A percentile compares a stretch with the other conserved stretches of the same genome.
Conservation (phyloP, 2,329 filamentous ascomycete species). For the Escovopsis sp. region DNA sequence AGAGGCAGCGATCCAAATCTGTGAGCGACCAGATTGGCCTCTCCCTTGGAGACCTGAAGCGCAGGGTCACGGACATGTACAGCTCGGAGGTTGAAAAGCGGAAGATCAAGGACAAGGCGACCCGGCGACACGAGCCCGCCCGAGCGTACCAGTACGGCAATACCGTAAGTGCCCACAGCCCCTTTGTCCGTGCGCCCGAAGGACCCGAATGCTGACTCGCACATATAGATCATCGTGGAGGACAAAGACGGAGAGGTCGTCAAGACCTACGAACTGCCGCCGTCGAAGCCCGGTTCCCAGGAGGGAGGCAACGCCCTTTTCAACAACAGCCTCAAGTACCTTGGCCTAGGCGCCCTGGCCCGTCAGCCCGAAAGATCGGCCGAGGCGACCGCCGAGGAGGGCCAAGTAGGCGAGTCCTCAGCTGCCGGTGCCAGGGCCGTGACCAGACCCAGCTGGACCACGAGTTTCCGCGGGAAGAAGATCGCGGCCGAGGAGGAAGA, state of each 20-base stretch:
- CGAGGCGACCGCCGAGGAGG: constrained; percentile 15
- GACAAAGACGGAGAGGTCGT: constrained; percentile 77
- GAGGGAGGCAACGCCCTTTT: constrained; percentile 23
- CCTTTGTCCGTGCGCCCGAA: not conserved
- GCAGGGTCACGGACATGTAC: constrained; percentile 35
- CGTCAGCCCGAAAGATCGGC: constrained; percentile 26
- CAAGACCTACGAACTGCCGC: constrained; percentile 65
- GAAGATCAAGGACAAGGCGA: constrained; percentile 46
- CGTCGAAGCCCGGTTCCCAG: constrained; percentile 29
- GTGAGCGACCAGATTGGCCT: constrained; percentile 11
- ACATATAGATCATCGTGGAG: constrained; percentile 69
- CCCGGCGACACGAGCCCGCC: constrained; percentile 55
- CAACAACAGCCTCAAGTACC: constrained; percentile 35
- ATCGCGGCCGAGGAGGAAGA: constrained; percentile 29
- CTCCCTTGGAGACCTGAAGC: constrained; percentile 29
- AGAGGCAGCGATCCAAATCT: constrained; percentile 5
- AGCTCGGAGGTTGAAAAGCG: constrained; percentile 47
- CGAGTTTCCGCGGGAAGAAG: constrained; percentile 28
- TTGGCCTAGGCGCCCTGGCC: constrained; percentile 34
- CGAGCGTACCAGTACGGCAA: constrained; percentile 76
- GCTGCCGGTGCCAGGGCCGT: constrained; percentile 20
- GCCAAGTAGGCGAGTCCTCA: constrained; percentile 17
- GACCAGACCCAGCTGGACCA: constrained; percentile 35
- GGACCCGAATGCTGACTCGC: not conserved
- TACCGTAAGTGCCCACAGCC: constrained; percentile 33